Percentiles rank a stretch among this genome's conserved stretches.
Conservation (phyloP, 2,329 filamentous ascomycete species). For the Fusarium sp. region DNA sequence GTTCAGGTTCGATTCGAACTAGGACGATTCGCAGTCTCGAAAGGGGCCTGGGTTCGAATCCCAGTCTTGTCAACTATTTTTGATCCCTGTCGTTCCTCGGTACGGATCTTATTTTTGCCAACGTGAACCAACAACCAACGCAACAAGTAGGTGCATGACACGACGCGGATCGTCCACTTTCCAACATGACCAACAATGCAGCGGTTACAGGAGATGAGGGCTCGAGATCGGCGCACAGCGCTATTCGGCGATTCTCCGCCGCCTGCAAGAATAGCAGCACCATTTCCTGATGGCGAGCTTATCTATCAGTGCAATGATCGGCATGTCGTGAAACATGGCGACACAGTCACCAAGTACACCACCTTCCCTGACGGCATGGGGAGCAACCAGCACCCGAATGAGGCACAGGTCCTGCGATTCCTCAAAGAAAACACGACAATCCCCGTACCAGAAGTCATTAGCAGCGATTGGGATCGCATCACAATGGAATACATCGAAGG, state of each 20-base stretch:
- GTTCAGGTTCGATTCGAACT: slow-evolving; percentile 22
- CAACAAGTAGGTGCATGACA: background rate
- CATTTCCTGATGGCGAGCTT: slow-evolving; percentile 36
- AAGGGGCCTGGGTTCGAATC: slow-evolving; percentile 30
- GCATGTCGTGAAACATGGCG: slow-evolving; percentile 31
- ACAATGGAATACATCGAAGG: slow-evolving; percentile 45
- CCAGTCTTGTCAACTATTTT: slow-evolving; percentile 18
- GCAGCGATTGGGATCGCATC: slow-evolving; percentile 44
- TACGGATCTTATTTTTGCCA: background rate
- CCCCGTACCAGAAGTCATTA: slow-evolving; percentile 42
- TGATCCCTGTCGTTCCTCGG: background rate
- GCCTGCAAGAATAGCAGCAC: slow-evolving; percentile 22
- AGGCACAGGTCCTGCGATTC: background rate
- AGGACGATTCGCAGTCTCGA: slow-evolving; percentile 30
- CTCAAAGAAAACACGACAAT: slow-evolving; percentile 33
- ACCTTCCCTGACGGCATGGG: background rate
- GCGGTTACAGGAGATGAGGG: background rate
- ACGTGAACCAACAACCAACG: background rate
- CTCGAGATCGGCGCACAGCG: background rate
- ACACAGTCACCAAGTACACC: slow-evolving; percentile 35
- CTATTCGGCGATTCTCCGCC: slow-evolving; percentile 28
- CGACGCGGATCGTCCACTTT: background rate
- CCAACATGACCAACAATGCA: too few species aligned
- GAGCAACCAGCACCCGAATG: accelerated
- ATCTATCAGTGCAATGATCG: slow-evolving; percentile 9